Evolutionary conservation across 164 flowering plant species (phyloP), one percentile per base, ranked within the genome.

Genomic region (Aristolochia contorta): DNA sequence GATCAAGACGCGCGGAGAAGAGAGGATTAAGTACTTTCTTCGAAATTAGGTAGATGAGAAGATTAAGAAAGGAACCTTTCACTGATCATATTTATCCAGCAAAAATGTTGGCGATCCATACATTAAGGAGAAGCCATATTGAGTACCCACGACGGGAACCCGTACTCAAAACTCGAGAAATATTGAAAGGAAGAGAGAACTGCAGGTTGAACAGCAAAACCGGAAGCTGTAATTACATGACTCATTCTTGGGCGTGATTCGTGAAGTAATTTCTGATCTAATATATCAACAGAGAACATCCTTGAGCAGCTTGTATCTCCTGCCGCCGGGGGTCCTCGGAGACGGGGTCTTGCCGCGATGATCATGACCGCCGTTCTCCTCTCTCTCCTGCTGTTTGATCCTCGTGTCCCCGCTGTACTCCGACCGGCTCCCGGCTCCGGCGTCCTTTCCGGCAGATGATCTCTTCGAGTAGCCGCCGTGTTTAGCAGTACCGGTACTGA

Each of bases 301-400:
- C 85, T 91, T 94, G 76, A 94, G 99, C 58, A 91, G 95, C 82
- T 89, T 94, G 81, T 94, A 94, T 84, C 96, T 79, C 53, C 95
- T 83, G 0, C 89, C 65, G 0, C 89, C 65, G 18, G 80, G 43
- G 2, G 85, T 71, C 65, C 89, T 65, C 0, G 96, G 93, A 8
- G 97, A 94, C 2, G 94, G 91, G 20, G 75, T 51, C 74, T 79
- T 80, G 15, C 75, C 87, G 64, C 77, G 72, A 32, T 78, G 69
- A 56, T 41, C 63, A 32, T 77, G 67, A 53, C 43, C 63, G 33
- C 57, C 55, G 33, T 51, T 59, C n/a, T 73, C 80, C 10, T 58
- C 73, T 15, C 56, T 72, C 59, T 74, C 78, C n/a, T 72, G 78
- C 51, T 82, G 79, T 45, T 72, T 78, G 60, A 77, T 72, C 66